Base-by-base conservation (phyloP, 1,284 basidiomycete species). In the Nidula niveotomentosa region DNA sequence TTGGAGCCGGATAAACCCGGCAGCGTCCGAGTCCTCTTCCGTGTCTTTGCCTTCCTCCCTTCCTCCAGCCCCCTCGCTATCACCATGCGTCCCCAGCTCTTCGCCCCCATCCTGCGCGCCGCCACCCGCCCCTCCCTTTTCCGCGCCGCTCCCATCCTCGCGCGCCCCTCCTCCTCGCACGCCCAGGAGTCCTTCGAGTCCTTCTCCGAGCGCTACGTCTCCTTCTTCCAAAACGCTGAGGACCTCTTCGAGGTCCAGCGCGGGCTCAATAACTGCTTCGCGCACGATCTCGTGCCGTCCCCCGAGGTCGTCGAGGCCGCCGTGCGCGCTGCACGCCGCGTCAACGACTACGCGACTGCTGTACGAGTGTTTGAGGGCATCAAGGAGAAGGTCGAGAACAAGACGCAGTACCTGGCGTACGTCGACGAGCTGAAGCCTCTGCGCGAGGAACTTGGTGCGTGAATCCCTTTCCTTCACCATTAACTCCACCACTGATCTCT, bases 251-350 rank as follows among this genome's bases (percentile, higher is more conserved):
- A 98, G 80, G 90, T 96, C 62, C 94, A 98, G 76, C 91, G 96
- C 58, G 96, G 96, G 48, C 82, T 99, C 64, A 99, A 99, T 85
- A 99, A 99, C 84, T 97, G 94, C 78, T 99, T 99, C 71, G 93
- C 96, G 1, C 96, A 99, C 76, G 96, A 99, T 74, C 85, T 99
- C 60, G 97, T 99, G 30, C 96, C 96, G 8, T 88, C 94, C 8
- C 87, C 93, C 48, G 78, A 84, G 55, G 94, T 98, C 64, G 80
- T 98, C 59, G 94, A 96, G 77, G 90, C 91, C 58, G 96, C 96
- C 43, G 80, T 98, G 60, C 85, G 88, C 58, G 94, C 95, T 52
- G 86, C 93, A 39, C 84, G 96, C 64, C 87, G 95, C 66, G 94
- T 98, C 61, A 92, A 98, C 76, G 95, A 98, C 82, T 98, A 92